Evolutionary conservation across 768 basidiomycete genomes (phyloP).

Genomic region (Xerocomus brunneocitrinus): DNA sequence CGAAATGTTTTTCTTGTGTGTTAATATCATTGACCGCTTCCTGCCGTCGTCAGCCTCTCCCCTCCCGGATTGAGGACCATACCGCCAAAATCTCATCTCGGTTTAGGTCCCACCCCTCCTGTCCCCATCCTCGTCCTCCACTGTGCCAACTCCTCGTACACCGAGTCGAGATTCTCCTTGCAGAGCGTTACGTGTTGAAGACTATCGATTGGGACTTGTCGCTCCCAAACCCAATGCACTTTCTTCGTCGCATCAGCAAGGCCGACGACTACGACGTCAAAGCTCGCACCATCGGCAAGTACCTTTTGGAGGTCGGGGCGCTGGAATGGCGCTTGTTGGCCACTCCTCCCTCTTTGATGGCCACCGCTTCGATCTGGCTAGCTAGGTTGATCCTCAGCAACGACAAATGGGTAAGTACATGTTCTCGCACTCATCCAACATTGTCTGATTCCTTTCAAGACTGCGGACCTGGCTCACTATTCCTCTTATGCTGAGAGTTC

Average conservation of each 20-base stretch:
- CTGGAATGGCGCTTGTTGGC: conserved; percentile 20
- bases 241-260: conserved; percentile 80
- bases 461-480: conserved; percentile 73
- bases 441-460: too few species aligned
- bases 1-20: too few species aligned
- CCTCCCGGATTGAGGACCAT: too few species aligned
- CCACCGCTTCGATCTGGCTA: conserved; percentile 85
- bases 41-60: too few species aligned
- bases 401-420: not conserved
- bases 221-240: conserved; percentile 81
- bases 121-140: not conserved
- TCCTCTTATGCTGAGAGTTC: conserved; percentile 79
- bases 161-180: conserved; percentile 77
- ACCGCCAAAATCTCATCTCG: too few species aligned
- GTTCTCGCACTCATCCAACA: too few species aligned
- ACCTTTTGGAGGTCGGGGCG: conserved; percentile 80
- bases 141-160: conserved; percentile 75
- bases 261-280: conserved; percentile 71
- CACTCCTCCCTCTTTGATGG: conserved; percentile 70
- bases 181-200: conserved; percentile 84
- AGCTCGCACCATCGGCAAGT: conserved; percentile 60
- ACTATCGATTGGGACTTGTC: conserved; percentile 83
- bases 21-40: too few species aligned
- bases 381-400: conserved; percentile 74
- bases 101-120: too few species aligned